These are phyloP conservation scores for Neonectria sp. DNA, from an alignment of 2,329 filamentous ascomycete species.

Conservation along the genomic window DNA sequence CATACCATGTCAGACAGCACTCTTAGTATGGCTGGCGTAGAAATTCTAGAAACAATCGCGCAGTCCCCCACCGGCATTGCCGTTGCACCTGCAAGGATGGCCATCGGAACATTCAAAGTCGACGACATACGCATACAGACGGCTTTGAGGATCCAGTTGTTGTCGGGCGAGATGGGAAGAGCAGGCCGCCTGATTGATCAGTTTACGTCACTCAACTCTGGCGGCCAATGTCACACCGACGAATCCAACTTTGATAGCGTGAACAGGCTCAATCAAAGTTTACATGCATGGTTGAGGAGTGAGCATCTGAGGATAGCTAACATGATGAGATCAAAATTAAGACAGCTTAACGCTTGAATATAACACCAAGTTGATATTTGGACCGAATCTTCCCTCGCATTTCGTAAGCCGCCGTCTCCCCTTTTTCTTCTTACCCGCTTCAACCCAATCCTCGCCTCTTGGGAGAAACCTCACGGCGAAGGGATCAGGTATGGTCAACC, in stretches of 20 bases:
- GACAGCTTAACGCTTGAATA: conserved; percentile 20
- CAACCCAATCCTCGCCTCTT: too few species aligned
- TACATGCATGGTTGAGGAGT: conserved; percentile 12
- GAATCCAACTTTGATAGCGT: conserved; percentile 14
- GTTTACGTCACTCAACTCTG: conserved; percentile 8
- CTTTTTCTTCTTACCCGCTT: too few species aligned
- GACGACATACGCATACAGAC: conserved; percentile 20
- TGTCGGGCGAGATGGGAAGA: conserved; percentile 18
- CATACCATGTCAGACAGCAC: neutral
- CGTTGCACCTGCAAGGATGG: conserved; percentile 8
- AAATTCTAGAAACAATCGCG: neutral
- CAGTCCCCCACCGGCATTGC: conserved; percentile 1
- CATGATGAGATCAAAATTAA: conserved; percentile 12
- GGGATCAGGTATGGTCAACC: too few species aligned
- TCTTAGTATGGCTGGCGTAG: neutral
- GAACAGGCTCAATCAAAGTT: conserved; percentile 20
- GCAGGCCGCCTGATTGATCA: conserved; percentile 8
- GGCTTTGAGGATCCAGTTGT: conserved; percentile 16
- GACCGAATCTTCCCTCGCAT: too few species aligned
- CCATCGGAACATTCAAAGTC: conserved; percentile 19
- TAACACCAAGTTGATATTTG: neutral
- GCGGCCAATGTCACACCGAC: neutral
- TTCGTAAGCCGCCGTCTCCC: too few species aligned
- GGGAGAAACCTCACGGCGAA: too few species aligned
- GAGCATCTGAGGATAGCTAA: conserved; percentile 13